Conservation (phyloP, 148 eudicot species). For the Limonium bicolor region DNA sequence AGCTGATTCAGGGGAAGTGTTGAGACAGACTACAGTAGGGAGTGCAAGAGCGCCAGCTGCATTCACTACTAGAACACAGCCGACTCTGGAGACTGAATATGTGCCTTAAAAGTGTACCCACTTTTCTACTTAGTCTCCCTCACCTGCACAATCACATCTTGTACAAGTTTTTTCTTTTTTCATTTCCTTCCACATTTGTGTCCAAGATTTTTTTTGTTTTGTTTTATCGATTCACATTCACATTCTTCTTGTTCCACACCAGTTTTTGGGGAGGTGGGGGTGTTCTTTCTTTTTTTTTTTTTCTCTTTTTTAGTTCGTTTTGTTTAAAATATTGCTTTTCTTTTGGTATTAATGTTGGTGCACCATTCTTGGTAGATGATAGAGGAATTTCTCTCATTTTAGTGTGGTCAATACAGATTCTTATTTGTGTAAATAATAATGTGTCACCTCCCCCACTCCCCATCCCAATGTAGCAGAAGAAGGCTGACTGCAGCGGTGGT, state of each 20-base stretch:
- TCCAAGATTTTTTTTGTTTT: too few relatives aligned
- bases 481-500: too few relatives aligned
- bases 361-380: slow-evolving; percentile 8
- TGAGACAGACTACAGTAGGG: slow-evolving; percentile 59
- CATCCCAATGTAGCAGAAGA: too few relatives aligned
- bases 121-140: slow-evolving; percentile 18
- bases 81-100: slow-evolving; percentile 64
- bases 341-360: not conserved
- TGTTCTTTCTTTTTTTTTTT: slow-evolving; percentile 5
- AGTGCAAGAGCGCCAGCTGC: slow-evolving; percentile 75
- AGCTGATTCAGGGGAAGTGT: slow-evolving; percentile 69
- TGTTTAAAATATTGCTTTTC: not conserved
- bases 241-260: slow-evolving; percentile 30
- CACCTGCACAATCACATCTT: too few relatives aligned
- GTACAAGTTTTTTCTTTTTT: slow-evolving; percentile 11
- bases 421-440: slow-evolving; percentile 24
- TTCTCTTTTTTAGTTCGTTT: not conserved
- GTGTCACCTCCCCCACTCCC: too few relatives aligned
- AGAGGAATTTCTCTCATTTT: slow-evolving; percentile 7
- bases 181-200: not conserved
- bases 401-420: slow-evolving; percentile 17
- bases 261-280: slow-evolving; percentile 24
- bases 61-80: slow-evolving; percentile 67
- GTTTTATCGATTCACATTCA: slow-evolving; percentile 21
- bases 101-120: slow-evolving; percentile 33